Evolutionary conservation across 495 filamentous ascomycete species (phyloP).

Genomic region (Penicillium ochrochloron): DNA sequence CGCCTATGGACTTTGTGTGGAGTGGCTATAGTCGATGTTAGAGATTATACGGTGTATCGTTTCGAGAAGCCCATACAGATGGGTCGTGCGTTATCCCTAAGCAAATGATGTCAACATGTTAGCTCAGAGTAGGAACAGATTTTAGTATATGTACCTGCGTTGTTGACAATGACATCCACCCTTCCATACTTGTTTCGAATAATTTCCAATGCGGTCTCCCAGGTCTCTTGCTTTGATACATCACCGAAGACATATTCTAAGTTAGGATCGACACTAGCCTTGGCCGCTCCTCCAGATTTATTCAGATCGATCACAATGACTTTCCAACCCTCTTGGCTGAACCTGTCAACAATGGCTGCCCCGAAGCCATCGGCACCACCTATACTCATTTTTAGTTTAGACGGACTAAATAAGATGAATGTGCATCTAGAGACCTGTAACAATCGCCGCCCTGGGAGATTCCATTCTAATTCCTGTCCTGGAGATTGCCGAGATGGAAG

Average conservation of each 20-base stretch:
- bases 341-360: constrained; percentile 16
- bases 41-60: neutral
- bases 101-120: neutral
- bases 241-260: constrained; percentile 11
- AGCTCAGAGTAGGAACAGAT: neutral
- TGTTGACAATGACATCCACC: constrained; percentile 25
- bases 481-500: neutral
- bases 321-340: constrained; percentile 14
- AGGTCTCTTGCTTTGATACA: constrained; percentile 17
- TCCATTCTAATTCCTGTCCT: neutral
- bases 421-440: neutral
- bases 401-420: neutral
- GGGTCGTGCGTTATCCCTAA: constrained; percentile 11
- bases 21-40: neutral
- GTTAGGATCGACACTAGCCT: constrained; percentile 8
- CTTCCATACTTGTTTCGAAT: constrained; percentile 7
- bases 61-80: neutral
- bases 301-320: constrained; percentile 16
- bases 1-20: constrained; percentile 13
- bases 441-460: neutral
- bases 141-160: constrained; percentile 17
- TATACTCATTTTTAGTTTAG: neutral
- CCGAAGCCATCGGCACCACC: constrained; percentile 23
- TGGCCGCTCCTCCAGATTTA: constrained; percentile 9
- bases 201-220: constrained; percentile 14